These are phyloP conservation scores for Rhododendron simsii DNA, from an alignment of 148 eudicot species.

Conservation along the genomic window DNA sequence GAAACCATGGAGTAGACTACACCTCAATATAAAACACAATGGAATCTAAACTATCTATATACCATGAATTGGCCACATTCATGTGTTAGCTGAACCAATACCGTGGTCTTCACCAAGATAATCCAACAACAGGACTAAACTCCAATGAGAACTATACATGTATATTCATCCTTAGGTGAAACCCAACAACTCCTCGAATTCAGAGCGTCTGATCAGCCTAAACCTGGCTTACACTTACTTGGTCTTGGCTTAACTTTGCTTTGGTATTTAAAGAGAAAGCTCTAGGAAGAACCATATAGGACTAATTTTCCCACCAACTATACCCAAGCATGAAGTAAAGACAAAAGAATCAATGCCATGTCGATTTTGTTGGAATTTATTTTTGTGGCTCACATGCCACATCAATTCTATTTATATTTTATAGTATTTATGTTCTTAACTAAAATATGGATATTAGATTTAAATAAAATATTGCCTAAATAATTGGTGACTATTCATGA, in stretches of 20 bases:
- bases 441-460: no score
- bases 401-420: no score
- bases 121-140: constrained; percentile 7
- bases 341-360: background rate
- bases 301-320: background rate
- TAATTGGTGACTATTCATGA: no score
- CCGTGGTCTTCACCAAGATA: background rate
- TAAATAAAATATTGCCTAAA: no score
- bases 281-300: background rate
- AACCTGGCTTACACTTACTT: background rate
- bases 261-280: background rate
- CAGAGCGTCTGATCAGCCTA: background rate
- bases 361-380: background rate
- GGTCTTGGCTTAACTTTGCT: background rate
- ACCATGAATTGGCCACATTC: background rate
- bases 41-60: background rate
- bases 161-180: background rate
- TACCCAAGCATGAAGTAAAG: background rate
- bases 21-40: background rate
- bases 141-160: no score
- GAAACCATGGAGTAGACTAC: background rate
- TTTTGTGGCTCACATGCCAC: no score
- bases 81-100: constrained; percentile 8
- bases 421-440: no score
- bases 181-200: background rate